Percentiles rank a stretch among this genome's conserved stretches.
These are phyloP conservation scores for Gypsophila paniculata DNA, from an alignment of 179 eudicot species.

Conservation along the genomic window DNA sequence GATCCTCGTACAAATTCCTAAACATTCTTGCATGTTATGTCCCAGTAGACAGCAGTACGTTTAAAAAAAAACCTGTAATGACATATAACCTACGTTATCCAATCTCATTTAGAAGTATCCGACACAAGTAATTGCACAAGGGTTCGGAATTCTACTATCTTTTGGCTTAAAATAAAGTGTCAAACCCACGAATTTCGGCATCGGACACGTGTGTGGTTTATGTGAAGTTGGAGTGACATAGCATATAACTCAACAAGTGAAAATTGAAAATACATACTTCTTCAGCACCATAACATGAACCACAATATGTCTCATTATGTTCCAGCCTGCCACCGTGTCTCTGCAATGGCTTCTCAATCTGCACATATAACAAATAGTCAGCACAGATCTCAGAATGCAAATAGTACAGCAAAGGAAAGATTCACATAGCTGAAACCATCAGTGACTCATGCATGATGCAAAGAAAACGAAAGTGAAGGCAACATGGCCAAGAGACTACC, in stretches of 20 bases:
- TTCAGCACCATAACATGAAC: constrained; percentile 98
- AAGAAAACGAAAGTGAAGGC: not conserved
- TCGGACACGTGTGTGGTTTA: too few relatives aligned
- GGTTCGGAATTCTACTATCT: too few relatives aligned
- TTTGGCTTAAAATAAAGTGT: too few relatives aligned
- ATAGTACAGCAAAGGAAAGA: too few relatives aligned
- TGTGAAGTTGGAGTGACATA: not conserved
- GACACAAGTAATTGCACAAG: too few relatives aligned
- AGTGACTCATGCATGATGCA: not conserved
- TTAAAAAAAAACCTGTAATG: not conserved
- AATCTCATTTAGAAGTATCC: too few relatives aligned
- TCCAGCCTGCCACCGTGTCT: constrained; percentile 96
- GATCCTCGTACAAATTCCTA: too few relatives aligned
- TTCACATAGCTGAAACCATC: not conserved
- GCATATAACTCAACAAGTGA: not conserved
- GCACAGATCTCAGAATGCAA: constrained; percentile 1
- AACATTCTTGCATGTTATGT: not conserved
- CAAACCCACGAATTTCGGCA: too few relatives aligned
- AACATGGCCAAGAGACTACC: not conserved
- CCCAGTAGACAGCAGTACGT: not conserved
- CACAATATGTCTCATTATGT: constrained; percentile 89
- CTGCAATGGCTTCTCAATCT: constrained; percentile 97
- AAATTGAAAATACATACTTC: constrained; percentile 37
- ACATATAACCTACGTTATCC: too few relatives aligned
- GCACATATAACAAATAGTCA: constrained; percentile 20